Evolutionary conservation across 164 flowering plant genomes (phyloP).

Genomic region (Euptelea pleiosperma): DNA sequence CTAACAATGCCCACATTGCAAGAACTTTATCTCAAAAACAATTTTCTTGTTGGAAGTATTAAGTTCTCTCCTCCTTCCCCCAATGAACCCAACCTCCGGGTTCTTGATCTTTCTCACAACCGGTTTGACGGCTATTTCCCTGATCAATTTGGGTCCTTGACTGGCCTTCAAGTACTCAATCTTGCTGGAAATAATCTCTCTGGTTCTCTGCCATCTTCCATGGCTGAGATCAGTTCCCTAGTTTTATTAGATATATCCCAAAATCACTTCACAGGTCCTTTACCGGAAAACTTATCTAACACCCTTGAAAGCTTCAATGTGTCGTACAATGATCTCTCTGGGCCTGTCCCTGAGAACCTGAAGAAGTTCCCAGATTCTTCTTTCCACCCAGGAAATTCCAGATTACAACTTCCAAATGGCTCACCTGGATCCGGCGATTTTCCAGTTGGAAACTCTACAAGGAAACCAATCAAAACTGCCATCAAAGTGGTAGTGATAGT

Average conservation of each 20-base stretch:
- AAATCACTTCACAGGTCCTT: conserved; percentile 73
- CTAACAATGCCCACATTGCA: conserved; percentile 59
- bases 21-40: conserved; percentile 69
- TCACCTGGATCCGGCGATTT: conserved; percentile 43
- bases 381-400: conserved; percentile 80
- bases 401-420: conserved; percentile 46
- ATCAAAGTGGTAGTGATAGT: conserved; percentile 62
- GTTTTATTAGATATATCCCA: conserved; percentile 65
- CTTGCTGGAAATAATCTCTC: conserved; percentile 72
- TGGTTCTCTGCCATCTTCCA: conserved; percentile 74
- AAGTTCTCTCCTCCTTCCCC: conserved; percentile 41
- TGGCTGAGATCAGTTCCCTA: conserved; percentile 47
- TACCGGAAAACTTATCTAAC: conserved; percentile 63
- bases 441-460: conserved; percentile 26
- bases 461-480: conserved; percentile 47
- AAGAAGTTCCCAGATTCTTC: conserved; percentile 71
- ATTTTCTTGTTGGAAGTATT: conserved; percentile 50
- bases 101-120: conserved; percentile 85
- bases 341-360: conserved; percentile 78
- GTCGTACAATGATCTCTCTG: conserved; percentile 84
- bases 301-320: conserved; percentile 65
- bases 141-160: conserved; percentile 52
- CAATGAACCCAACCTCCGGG: conserved; percentile 39
- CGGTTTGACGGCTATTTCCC: conserved; percentile 65
- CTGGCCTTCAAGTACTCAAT: conserved; percentile 56